Evolutionary conservation across 2,329 filamentous ascomycete genomes (phyloP), one percentile per base, ranked within the genome.

Genomic region (Diaporthe capsici): DNA sequence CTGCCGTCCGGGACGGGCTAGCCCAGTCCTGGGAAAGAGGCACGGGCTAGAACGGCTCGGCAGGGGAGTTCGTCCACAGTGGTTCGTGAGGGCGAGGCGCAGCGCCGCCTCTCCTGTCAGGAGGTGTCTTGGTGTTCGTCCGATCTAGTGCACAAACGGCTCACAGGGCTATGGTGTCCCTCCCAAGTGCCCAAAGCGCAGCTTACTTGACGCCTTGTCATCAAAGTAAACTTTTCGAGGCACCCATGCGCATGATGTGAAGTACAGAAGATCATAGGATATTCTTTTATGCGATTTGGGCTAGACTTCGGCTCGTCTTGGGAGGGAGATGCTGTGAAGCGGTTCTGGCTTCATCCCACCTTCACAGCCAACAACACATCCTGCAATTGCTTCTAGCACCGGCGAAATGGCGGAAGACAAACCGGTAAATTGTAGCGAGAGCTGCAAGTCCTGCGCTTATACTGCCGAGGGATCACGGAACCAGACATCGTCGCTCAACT

Each of bases 211-310:
- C n/a, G 44, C 8, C 28, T 34, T 37, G 63, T 68, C 63, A 49
- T 7, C 61, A 49, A 34, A 25, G 44, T 39, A 68, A 25, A 22
- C 63, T 53, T 51, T 28, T 7, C 44, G 44, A 39, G 63, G 17
- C 63, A 68, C 63, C 63, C 63, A n/a, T 68, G 63, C 47, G 63
- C 63, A 53, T 68, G 63, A 53, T 13, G 15, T 51, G 63, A 51
- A 25, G 44, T 39, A 37, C 44, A 6, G 63, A 25, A 25, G 31
- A 68, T 53, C 63, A 31, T 22, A 67, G 63, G n/a, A 12, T 22
- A 37, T 37, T 20, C 5, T 34, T 25, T n/a, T 1, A 51, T 67
- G 28, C 44, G 28, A 51, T 13, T 51, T n/a, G 10, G 44, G 42
- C 63, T 67, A 67, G 63, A 49, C n/a, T 67, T 51, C 28, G 44